phyloP scores from a whole-genome alignment of 1,139 yeast genomes.

The Scheffersomyces titani region DNA sequence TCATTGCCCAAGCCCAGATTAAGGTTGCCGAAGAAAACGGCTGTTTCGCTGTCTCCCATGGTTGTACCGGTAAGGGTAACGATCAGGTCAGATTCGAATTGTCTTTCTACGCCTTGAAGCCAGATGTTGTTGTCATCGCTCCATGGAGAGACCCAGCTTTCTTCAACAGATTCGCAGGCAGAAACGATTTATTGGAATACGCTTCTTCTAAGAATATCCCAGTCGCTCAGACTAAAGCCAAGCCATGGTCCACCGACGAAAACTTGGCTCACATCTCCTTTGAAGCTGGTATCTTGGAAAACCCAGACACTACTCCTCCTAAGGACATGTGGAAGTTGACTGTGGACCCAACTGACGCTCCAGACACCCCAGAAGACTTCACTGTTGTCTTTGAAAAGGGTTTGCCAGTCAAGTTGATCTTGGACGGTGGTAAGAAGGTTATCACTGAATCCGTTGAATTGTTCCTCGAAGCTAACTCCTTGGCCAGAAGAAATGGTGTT shows the following conservation, averaged over 20 bases:
- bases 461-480: slow-evolving; percentile 87
- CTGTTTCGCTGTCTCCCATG: slow-evolving; percentile 97
- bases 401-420: slow-evolving; percentile 77
- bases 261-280: slow-evolving; percentile 97
- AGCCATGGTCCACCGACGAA: slow-evolving; percentile 99
- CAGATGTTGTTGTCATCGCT: slow-evolving; percentile 94
- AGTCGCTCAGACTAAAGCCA: slow-evolving; percentile 95
- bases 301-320: slow-evolving; percentile 98
- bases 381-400: slow-evolving; percentile 83
- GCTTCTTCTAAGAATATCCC: slow-evolving; percentile 91
- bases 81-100: slow-evolving; percentile 98
- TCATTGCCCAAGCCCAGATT: slow-evolving; percentile 97
- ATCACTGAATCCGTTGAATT: slow-evolving; percentile 88
- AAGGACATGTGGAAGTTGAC: slow-evolving; percentile 99
- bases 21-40: slow-evolving; percentile 96
- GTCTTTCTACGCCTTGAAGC: slow-evolving; percentile 95
- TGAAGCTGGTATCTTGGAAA: slow-evolving; percentile 98
- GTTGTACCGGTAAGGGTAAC: slow-evolving; percentile 99
- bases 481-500: slow-evolving; percentile 98
- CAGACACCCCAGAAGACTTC: slow-evolving; percentile 88
- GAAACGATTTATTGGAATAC: slow-evolving; percentile 91
- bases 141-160: slow-evolving; percentile 99
- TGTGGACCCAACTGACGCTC: slow-evolving; percentile 94
- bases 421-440: slow-evolving; percentile 58
- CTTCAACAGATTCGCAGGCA: slow-evolving; percentile 95